Conservation (phyloP, 177 flowering plant species). For the Tripterygium wilfordii region DNA sequence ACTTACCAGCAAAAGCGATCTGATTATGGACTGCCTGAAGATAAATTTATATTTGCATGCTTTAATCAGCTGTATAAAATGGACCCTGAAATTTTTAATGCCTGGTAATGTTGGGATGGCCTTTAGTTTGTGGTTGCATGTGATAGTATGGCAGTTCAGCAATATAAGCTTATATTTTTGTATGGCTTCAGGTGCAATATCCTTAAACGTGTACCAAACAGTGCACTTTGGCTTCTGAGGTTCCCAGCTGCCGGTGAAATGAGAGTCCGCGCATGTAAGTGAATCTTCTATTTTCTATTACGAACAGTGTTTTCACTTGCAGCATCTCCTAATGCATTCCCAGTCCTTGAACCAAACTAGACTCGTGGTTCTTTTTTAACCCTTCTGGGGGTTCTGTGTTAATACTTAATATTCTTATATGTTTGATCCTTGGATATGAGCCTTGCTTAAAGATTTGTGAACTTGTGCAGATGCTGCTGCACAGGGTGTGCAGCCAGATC, state of each 20-base stretch:
- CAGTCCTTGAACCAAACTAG: too few species aligned
- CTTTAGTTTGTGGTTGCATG: too few species aligned
- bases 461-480: conserved; percentile 80
- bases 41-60: conserved; percentile 85
- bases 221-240: conserved; percentile 94
- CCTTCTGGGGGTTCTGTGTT: too few species aligned
- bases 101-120: too few species aligned
- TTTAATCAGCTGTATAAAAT: conserved; percentile 97
- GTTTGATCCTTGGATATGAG: conserved; percentile 1
- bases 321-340: too few species aligned
- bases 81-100: conserved; percentile 86
- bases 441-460: too few species aligned
- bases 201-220: conserved; percentile 89
- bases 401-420: too few species aligned
- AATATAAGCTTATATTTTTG: too few species aligned
- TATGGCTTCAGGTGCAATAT: conserved; percentile 94
- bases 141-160: too few species aligned
- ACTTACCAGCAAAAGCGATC: conserved; percentile 67
- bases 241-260: conserved; percentile 99
- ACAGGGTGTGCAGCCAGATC: conserved; percentile 79
- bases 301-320: too few species aligned
- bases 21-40: conserved; percentile 88
- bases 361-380: too few species aligned
- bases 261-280: conserved; percentile 87
- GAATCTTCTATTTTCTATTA: background rate